These are phyloP conservation scores for Phytophthora crassamura DNA, from an alignment of 352 stramenopile species.

Conservation along the genomic window DNA sequence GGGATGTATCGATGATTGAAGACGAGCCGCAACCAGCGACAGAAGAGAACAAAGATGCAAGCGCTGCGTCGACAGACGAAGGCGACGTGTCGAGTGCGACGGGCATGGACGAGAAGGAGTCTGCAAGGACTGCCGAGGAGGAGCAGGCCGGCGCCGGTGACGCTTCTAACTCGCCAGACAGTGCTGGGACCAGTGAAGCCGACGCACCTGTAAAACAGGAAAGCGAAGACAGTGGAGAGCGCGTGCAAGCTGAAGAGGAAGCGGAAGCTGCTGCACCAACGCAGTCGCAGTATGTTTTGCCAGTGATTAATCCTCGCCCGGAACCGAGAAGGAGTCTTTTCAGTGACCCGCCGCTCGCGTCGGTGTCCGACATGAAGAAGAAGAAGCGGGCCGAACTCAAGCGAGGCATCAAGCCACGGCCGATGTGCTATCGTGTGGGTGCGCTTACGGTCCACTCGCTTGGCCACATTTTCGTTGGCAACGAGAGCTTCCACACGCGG, in stretches of 20 bases:
- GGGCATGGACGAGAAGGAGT: constrained; percentile 2
- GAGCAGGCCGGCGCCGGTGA: not conserved
- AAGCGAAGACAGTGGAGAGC: not conserved
- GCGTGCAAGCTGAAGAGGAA: not conserved
- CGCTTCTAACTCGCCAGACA: constrained; percentile 7
- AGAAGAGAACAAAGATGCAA: not conserved
- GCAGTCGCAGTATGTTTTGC: constrained; percentile 36
- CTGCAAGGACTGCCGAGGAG: constrained; percentile 9
- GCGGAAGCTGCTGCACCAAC: not conserved
- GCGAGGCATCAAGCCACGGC: constrained; percentile 45
- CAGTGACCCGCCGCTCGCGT: constrained; percentile 55
- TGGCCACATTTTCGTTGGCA: constrained; percentile 78
- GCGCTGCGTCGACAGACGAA: constrained; percentile 2
- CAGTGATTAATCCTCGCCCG: constrained; percentile 52
- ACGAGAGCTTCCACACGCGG: constrained; percentile 87
- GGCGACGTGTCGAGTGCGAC: constrained; percentile 4
- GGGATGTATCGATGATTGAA: not conserved
- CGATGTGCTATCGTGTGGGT: constrained; percentile 75
- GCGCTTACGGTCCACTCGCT: constrained; percentile 85
- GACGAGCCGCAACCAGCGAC: not conserved
- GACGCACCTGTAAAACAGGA: constrained; percentile 4
- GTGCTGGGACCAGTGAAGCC: constrained; percentile 1
- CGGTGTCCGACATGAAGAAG: constrained; percentile 66
- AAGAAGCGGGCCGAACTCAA: constrained; percentile 56
- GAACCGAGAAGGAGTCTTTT: constrained; percentile 53